Evolutionary conservation across 2,329 filamentous ascomycete species (phyloP).

Genomic region (Chaetomium sp.): DNA sequence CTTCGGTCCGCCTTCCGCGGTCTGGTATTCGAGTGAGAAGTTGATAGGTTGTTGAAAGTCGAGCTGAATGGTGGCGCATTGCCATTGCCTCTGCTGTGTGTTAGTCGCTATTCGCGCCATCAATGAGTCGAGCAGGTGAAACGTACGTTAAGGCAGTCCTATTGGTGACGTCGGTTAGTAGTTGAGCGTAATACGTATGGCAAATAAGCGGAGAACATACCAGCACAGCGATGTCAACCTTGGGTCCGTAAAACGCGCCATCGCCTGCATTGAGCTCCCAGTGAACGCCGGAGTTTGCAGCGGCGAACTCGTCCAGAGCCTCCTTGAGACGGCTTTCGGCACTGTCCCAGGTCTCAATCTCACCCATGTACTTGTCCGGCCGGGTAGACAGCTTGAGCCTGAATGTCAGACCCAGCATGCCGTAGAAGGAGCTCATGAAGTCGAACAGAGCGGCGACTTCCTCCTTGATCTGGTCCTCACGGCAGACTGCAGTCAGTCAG

Average conservation of each 20-base stretch:
- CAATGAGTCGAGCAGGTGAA: neutral
- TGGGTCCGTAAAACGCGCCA: constrained; percentile 96
- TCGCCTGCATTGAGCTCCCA: constrained; percentile 95
- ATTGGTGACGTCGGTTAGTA: neutral
- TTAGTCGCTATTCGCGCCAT: neutral
- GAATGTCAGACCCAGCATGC: constrained; percentile 81
- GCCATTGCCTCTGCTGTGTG: constrained; percentile 40
- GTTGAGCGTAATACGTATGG: neutral
- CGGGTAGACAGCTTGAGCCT: constrained; percentile 92
- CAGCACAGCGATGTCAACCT: constrained; percentile 89
- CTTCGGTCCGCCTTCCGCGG: constrained; percentile 51
- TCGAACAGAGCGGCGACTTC: constrained; percentile 83
- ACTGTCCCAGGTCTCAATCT: constrained; percentile 79
- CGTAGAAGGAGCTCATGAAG: constrained; percentile 70
- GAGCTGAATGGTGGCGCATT: constrained; percentile 91
- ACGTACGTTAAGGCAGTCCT: constrained; percentile 24
- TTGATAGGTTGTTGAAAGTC: constrained; percentile 82
- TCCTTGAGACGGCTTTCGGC: constrained; percentile 76
- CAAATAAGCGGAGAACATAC: neutral
- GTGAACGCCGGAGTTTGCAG: constrained; percentile 46
- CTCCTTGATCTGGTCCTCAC: constrained; percentile 63
- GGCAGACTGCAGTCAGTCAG: constrained; percentile 51
- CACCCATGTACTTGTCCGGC: constrained; percentile 80
- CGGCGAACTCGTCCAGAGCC: constrained; percentile 71
- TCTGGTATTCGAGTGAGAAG: constrained; percentile 83